Base-by-base conservation (phyloP, 2,329 filamentous ascomycete genomes). In the Aspergillus phoenicis region DNA sequence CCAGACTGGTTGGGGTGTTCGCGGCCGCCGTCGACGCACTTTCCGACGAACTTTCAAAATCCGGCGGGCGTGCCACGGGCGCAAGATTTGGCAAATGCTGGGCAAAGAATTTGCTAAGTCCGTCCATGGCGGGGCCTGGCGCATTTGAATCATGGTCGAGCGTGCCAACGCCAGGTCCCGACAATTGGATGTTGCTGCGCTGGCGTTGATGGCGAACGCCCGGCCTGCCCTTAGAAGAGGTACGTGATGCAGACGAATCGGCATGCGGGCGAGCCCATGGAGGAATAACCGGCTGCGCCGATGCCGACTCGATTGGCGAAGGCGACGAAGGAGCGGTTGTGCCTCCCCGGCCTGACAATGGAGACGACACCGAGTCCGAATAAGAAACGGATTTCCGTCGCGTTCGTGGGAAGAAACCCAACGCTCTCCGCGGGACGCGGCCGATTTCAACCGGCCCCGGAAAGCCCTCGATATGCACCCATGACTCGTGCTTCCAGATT, bases 361-460 rank as follows among this genome's bases (percentile, higher is more conserved):
- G 74, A 66, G 22, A 73, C 69, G 58, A 62, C 47, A 87, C 83
- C 2, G 90, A 90, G 56, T 85, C 84, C 1, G 87, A 87, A 68
- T 84, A 81, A 8, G 85, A 78, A 5, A 74, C 71, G 64, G 90
- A 95, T 88, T 95, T 95, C 87, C 93, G 91, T 72, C 93, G 84
- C 20, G 93, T 86, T 7, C 93, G 93, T 3, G 94, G 94, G 71
- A 98, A 98, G 77, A 94, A 98, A 24, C 93, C 94, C 48, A 97
- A 83, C 2, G 89, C 85, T 76, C 89, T 88, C 60, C 91, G 87
- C 22, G 92, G 87, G 60, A 98, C 87, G 30, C 95, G 88, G 15
- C 88, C 92, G 66, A 99, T 95, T 74, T 97, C 91, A 24, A 95
- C 88, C 0, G 91, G 89, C 24, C 87, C 83, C 15, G 82, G 80